Base-by-base conservation (phyloP, 768 basidiomycete species). In the Kwoniella heveanensis region DNA sequence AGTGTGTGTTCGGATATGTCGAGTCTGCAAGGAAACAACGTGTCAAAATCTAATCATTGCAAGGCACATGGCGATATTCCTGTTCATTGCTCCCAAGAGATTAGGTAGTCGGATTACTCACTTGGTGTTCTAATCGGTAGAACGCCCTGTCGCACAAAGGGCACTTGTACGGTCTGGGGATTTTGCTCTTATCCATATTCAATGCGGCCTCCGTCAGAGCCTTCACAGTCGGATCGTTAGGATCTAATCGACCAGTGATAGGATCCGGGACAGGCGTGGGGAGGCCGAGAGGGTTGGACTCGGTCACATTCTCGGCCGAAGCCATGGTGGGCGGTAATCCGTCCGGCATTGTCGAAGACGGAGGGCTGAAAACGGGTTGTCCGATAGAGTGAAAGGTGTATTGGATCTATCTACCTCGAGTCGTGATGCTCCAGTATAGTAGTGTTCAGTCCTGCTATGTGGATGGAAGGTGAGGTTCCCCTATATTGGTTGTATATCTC, bases 1-100 rank as follows among this genome's bases (percentile, higher is more conserved):
- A 0, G 95, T 99, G 80, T 99, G 95, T 0, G 94, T 99, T 64
- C 95, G 89, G 58, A 97, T 96, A 77, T 99, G 95, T 66, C 95
- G 89, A 21, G 95, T 99, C 91, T 98, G 80, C 6, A 32, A 9
- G 8, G 37, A 30, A 25, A 19, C 17, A 44, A 48, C 39, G 47
- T 57, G 21, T 27, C 50, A 50, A 49, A 15, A 36, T 36, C 32
- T 36, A 6, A 13, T 13, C 7, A 6, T 36, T 36, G 32, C 13
- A 6, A 36, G 6, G 32, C 32, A 24, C 37, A 54, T 24, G 6
- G 32, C 32, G 13, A 36, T 36, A 36, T 36, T 6, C 32, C 7
- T 6, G 13, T 36, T 6, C 32, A 13, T 6, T 9, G n/a, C n/a
- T n/a, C n/a, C n/a, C n/a, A n/a, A n/a, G n/a, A n/a, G n/a, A n/a